These are phyloP conservation scores for Blastobotrys indianensis DNA, from an alignment of 1,139 yeast genomes.

Conservation along the genomic window DNA sequence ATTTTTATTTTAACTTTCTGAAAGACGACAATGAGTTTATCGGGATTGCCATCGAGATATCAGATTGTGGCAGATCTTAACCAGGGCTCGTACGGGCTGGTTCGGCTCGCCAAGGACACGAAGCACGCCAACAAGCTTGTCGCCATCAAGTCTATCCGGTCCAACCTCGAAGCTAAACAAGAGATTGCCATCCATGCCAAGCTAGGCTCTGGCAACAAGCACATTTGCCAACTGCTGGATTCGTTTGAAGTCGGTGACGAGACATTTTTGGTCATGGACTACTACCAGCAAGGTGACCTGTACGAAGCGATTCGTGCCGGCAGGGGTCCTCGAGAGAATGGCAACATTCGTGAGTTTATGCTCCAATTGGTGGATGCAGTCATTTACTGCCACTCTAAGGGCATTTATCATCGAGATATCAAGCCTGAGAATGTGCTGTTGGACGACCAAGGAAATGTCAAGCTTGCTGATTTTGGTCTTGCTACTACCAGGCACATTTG, in stretches of 20 bases:
- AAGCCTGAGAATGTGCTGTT: constrained; percentile 86
- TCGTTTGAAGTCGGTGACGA: constrained; percentile 55
- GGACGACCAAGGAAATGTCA: constrained; percentile 60
- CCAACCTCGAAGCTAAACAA: constrained; percentile 47
- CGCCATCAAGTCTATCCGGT: constrained; percentile 73
- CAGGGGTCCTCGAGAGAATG: constrained; percentile 52
- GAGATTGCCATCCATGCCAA: constrained; percentile 71
- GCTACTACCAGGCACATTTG: constrained; percentile 65
- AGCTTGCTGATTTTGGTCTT: constrained; percentile 87
- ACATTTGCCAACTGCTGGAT: constrained; percentile 65
- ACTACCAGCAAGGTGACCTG: constrained; percentile 85
- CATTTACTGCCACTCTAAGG: constrained; percentile 64
- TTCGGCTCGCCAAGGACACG: constrained; percentile 76
- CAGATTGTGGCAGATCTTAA: constrained; percentile 69
- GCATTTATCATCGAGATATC: constrained; percentile 80
- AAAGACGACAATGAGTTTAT: not conserved
- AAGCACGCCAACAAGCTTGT: constrained; percentile 48
- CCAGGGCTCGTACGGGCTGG: constrained; percentile 92
- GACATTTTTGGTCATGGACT: constrained; percentile 69
- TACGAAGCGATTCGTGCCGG: constrained; percentile 88
- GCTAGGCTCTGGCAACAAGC: constrained; percentile 45
- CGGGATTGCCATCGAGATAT: constrained; percentile 45
- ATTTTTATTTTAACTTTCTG: not conserved
- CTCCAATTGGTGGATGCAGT: constrained; percentile 73
- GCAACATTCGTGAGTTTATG: constrained; percentile 72